Percentiles rank a stretch among this genome's conserved stretches.
Conservation (phyloP, 768 basidiomycete species). For the Suillus alpinus region DNA sequence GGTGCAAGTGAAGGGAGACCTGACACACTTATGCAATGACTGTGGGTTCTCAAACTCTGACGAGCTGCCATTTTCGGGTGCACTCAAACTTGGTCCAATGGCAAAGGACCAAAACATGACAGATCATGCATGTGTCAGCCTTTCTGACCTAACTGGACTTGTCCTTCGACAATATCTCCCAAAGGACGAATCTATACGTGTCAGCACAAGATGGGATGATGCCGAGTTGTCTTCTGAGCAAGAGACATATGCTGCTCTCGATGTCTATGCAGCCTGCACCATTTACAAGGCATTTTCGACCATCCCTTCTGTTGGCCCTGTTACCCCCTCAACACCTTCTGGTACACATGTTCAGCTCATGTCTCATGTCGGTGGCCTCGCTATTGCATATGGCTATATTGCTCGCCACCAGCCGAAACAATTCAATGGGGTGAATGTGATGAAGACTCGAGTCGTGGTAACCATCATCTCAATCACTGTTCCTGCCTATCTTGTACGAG, state of each 20-base stretch:
- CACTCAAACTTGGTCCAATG: constrained; percentile 25
- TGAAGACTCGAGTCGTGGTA: neutral
- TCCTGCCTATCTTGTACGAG: constrained; percentile 5
- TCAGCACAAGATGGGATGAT: constrained; percentile 21
- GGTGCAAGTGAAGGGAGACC: constrained; percentile 20
- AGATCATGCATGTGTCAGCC: constrained; percentile 17
- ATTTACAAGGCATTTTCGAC: constrained; percentile 13
- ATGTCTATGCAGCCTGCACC: constrained; percentile 13
- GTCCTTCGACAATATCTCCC: constrained; percentile 22
- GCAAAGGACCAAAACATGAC: constrained; percentile 26
- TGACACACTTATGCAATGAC: constrained; percentile 18
- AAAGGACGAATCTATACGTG: constrained; percentile 16
- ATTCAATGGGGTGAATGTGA: constrained; percentile 6
- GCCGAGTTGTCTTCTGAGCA: constrained; percentile 12
- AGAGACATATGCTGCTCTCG: constrained; percentile 20
- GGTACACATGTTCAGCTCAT: constrained; percentile 4
- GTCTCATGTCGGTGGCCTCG: neutral
- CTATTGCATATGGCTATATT: constrained; percentile 4
- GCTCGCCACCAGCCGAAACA: neutral
- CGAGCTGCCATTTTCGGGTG: constrained; percentile 20
- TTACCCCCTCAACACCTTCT: neutral
- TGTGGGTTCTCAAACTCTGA: neutral
- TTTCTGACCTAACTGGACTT: constrained; percentile 29
- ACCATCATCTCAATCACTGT: constrained; percentile 1
- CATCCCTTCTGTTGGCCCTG: constrained; percentile 7